phyloP scores from a whole-genome alignment of 768 basidiomycete species.

The Tylopilus felleus region DNA sequence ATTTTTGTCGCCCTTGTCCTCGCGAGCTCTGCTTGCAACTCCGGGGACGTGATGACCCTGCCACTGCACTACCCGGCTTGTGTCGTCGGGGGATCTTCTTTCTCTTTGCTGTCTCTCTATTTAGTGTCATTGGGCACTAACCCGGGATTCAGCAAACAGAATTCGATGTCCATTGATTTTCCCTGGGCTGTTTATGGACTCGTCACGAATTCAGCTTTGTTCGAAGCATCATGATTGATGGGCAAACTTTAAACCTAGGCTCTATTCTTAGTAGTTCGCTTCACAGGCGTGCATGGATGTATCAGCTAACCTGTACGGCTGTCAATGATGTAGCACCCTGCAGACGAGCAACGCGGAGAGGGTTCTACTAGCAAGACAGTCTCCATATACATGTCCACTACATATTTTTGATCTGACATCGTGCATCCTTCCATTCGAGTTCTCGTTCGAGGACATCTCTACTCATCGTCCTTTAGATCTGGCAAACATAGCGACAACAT shows the following conservation, averaged over 20 bases:
- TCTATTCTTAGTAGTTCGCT: too few relatives aligned
- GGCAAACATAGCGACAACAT: slow-evolving; percentile 21
- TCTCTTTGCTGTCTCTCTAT: slow-evolving; percentile 16
- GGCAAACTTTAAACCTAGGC: too few relatives aligned
- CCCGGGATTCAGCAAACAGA: slow-evolving; percentile 11
- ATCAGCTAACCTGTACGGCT: too few relatives aligned
- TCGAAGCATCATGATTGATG: too few relatives aligned
- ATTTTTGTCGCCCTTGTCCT: slow-evolving; percentile 29
- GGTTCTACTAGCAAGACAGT: too few relatives aligned
- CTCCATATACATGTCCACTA: too few relatives aligned
- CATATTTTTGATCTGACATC: not conserved
- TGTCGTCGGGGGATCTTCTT: slow-evolving; percentile 54
- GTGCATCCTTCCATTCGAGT: not conserved
- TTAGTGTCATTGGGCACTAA: not conserved
- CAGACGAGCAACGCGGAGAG: too few relatives aligned
- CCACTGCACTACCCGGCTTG: slow-evolving; percentile 45
- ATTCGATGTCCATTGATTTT: too few relatives aligned
- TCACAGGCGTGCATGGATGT: too few relatives aligned
- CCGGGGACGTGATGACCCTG: slow-evolving; percentile 38
- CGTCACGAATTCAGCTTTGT: too few relatives aligned
- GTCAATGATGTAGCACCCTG: too few relatives aligned
- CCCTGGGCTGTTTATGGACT: too few relatives aligned
- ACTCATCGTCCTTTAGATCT: slow-evolving; percentile 16
- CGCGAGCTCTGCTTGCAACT: slow-evolving; percentile 43
- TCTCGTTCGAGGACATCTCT: not conserved